Base-by-base conservation (phyloP, 768 basidiomycete species). In the Suillus weaverae region DNA sequence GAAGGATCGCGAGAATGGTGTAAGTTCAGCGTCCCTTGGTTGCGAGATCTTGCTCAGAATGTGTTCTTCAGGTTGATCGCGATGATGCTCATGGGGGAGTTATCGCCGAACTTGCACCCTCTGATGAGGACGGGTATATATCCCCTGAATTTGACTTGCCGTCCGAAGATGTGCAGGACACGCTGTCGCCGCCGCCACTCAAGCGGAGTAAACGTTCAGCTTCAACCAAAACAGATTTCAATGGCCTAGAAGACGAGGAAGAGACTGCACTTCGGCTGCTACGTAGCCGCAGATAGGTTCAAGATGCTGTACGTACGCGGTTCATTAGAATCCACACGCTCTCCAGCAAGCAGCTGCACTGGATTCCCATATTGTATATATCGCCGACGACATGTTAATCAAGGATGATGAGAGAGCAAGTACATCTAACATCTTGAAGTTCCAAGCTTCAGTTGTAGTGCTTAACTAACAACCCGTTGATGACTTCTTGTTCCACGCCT, bases 61-160 rank as follows among this genome's bases (percentile, higher is more conserved):
- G 16, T 54, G 14, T 14, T 30, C 36, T 20, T 44, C 39, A 74
- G 64, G 62, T 67, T 56, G 71, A 78, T 69, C 68, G 8, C 51
- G 78, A 70, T 54, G 73, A 74, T 22, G 77, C 71, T 18, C 79
- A 70, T 39, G 64, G 9, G 6, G 39, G 22, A 4, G 69, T 57
- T 33, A 39, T 57, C 4, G 76, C 72, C 18, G 78, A 74, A 5
- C 70, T 83, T 43, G 78, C 80, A 20, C 78, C 79, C 22, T 80
- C 72, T 3, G 75, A 81, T 9, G 85, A 85, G 65, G 88, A 89
- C 69, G 89, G 90, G 0, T 90, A 91, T 73, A 83, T 87, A 11
- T 89, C 88, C 1, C 92, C 90, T 1, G 85, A 86, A 44, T 90
- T 93, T 68, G 85, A 88, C 67, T 68, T 89, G 26, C 79, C 81